Evolutionary conservation across 176 grass and related monocot genomes (phyloP), one percentile per base, ranked within the genome.

Genomic region (Hyparrhenia diplandra): DNA sequence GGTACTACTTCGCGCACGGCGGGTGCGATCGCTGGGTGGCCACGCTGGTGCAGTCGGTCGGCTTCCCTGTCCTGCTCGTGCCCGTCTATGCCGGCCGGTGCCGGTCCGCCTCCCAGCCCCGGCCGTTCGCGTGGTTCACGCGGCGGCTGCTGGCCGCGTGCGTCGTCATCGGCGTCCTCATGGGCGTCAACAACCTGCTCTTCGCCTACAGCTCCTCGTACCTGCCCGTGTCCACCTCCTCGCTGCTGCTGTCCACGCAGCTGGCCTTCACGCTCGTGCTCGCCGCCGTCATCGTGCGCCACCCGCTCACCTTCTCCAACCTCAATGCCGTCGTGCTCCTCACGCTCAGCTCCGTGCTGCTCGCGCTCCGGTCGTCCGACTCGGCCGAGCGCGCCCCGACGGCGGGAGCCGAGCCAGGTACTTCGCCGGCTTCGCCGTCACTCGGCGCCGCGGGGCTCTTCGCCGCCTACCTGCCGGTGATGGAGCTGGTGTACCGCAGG

Each of bases 171-270:
- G 97, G 97, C 49, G 62, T 99, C 82, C 75, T 99, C n/a, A 84
- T 96, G 82, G 93, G 97, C 8, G 85, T 93, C 20, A 99, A 99
- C 87, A 99, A 99, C 85, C 76, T 99, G 37, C 91, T 99, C 64
- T 82, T 93, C 80, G 77, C 97, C 5, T 95, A 90, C 76, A 92
- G 97, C 66, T 73, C 87, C 6, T 96, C 97, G 3, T 91, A 88
- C 85, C 93, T 99, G 39, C 97, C 97, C 14, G 93, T 99, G 16
- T 99, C 97, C 65, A 96, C 97, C 54, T 91, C 93, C 10, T 99
- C 93, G 30, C 89, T 99, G 47, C 76, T 99, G 58, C 97, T 99
- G 58, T 99, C 97, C 9, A 90, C 89, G 27, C 97, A 99, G 70
- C 89, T 99, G 75, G 93, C 80, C 3, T 96, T 99, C 90, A 93